phyloP scores from a whole-genome alignment of 2,329 filamentous ascomycete genomes.

The Microascus cirrosus region DNA sequence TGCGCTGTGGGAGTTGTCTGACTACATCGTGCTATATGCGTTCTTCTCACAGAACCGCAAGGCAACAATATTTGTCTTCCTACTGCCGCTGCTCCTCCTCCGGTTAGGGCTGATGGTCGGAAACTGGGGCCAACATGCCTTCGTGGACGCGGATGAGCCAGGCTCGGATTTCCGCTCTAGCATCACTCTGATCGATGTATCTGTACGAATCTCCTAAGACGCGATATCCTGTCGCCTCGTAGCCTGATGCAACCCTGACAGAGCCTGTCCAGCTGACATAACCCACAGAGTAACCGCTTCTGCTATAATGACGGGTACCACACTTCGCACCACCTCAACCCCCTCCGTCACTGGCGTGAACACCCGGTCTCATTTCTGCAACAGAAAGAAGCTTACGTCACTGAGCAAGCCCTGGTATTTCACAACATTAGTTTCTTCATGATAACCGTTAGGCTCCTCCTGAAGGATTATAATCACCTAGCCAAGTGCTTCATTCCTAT shows the following conservation, averaged over 20 bases:
- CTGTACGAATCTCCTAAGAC: slow-evolving; percentile 38
- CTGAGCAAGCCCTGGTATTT: slow-evolving; percentile 63
- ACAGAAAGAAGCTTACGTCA: slow-evolving; percentile 54
- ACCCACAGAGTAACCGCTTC: slow-evolving; percentile 59
- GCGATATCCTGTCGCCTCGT: neutral
- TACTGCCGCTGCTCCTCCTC: slow-evolving; percentile 56
- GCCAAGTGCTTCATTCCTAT: slow-evolving; percentile 65
- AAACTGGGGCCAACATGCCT: slow-evolving; percentile 77
- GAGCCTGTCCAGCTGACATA: slow-evolving; percentile 6
- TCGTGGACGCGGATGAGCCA: slow-evolving; percentile 64
- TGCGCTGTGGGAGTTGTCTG: slow-evolving; percentile 49
- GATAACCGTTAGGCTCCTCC: slow-evolving; percentile 56
- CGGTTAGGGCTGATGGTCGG: slow-evolving; percentile 67
- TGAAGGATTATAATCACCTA: slow-evolving; percentile 60
- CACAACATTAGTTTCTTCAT: slow-evolving; percentile 74
- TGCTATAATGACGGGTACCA: slow-evolving; percentile 80
- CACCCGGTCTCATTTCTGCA: slow-evolving; percentile 64
- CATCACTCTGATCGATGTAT: slow-evolving; percentile 68
- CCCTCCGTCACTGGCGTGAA: slow-evolving; percentile 69
- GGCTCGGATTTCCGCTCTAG: slow-evolving; percentile 70
- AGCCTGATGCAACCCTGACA: neutral
- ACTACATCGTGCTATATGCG: slow-evolving; percentile 39
- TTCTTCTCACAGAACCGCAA: slow-evolving; percentile 38
- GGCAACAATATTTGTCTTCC: slow-evolving; percentile 52
- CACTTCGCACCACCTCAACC: slow-evolving; percentile 71